These are phyloP conservation scores for Ogataea nitratoaversa DNA, from an alignment of 805 yeast genomes.

Conservation along the genomic window DNA sequence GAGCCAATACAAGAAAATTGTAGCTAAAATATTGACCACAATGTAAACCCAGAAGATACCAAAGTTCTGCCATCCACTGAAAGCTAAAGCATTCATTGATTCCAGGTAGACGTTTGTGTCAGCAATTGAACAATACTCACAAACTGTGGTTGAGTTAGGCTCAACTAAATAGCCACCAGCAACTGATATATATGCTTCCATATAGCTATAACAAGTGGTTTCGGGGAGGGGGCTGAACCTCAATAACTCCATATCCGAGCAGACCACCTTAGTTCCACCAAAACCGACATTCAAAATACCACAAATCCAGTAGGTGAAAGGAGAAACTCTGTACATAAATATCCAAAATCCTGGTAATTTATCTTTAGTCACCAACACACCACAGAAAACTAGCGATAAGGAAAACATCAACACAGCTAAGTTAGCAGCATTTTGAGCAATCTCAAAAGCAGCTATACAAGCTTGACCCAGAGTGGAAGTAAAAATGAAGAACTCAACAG, in stretches of 20 bases:
- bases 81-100: slow-evolving; percentile 35
- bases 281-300: slow-evolving; percentile 51
- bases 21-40: slow-evolving; percentile 32
- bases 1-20: slow-evolving; percentile 5
- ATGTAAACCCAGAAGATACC: slow-evolving; percentile 48
- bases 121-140: slow-evolving; percentile 55
- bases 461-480: slow-evolving; percentile 52
- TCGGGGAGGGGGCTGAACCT: slow-evolving; percentile 46
- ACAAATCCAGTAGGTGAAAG: slow-evolving; percentile 57
- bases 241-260: slow-evolving; percentile 45
- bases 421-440: slow-evolving; percentile 59
- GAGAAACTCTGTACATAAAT: slow-evolving; percentile 67
- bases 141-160: slow-evolving; percentile 40
- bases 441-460: slow-evolving; percentile 50
- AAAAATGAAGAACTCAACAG: slow-evolving; percentile 46
- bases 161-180: slow-evolving; percentile 45
- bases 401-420: slow-evolving; percentile 51
- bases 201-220: slow-evolving; percentile 51
- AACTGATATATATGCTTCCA: slow-evolving; percentile 31
- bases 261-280: slow-evolving; percentile 41
- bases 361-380: slow-evolving; percentile 56
- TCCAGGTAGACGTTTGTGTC: slow-evolving; percentile 44
- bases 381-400: slow-evolving; percentile 63
- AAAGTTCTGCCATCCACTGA: slow-evolving; percentile 54
- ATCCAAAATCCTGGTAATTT: slow-evolving; percentile 54